phyloP scores from a whole-genome alignment of 2,329 filamentous ascomycete species.

The Apiospora pterosperma region DNA sequence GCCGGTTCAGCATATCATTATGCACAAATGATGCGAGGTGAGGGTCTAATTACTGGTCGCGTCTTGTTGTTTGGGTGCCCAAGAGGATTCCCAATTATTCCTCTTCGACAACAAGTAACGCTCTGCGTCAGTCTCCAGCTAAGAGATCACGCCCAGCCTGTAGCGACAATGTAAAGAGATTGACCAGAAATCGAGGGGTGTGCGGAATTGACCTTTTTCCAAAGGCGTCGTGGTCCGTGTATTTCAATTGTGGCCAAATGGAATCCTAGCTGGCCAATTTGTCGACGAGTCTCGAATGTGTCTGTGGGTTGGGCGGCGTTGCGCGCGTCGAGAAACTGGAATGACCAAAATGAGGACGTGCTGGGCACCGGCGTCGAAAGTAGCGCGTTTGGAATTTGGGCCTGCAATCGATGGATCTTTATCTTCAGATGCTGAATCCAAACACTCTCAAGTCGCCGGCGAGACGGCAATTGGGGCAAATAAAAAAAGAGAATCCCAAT shows the following conservation, averaged over 20 bases:
- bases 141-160: background rate
- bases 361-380: slow-evolving; percentile 1
- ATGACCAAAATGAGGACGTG: background rate
- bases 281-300: background rate
- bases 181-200: background rate
- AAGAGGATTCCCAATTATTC: background rate
- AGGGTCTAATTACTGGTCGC: slow-evolving; percentile 3
- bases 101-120: background rate
- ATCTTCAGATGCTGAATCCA: background rate
- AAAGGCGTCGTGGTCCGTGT: background rate
- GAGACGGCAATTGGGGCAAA: background rate
- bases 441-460: background rate
- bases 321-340: slow-evolving; percentile 1
- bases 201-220: background rate
- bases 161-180: background rate
- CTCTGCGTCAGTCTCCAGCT: background rate
- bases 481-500: background rate
- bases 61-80: slow-evolving; percentile 4
- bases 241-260: background rate
- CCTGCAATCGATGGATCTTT: background rate
- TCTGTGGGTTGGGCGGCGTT: background rate
- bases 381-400: background rate
- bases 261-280: background rate
- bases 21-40: slow-evolving; percentile 3
- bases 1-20: slow-evolving; percentile 5